Conservation (phyloP, 495 filamentous ascomycete genomes). For the Penicillium roqueforti region DNA sequence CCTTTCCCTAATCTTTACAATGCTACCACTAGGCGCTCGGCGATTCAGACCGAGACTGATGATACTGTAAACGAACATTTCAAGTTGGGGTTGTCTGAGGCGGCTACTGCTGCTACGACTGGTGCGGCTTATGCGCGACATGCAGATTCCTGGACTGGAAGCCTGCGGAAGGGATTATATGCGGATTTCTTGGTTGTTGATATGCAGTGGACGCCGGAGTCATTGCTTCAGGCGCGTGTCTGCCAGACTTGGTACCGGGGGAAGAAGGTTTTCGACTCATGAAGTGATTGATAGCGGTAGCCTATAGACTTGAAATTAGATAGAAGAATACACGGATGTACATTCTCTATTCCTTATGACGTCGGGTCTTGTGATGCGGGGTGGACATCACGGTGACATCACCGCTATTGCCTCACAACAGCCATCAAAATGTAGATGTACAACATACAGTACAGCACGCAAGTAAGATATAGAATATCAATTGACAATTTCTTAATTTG, state of each 20-base stretch:
- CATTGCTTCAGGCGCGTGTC: slow-evolving; percentile 48
- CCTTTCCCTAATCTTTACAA: slow-evolving; percentile 55
- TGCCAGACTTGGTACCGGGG: slow-evolving; percentile 56
- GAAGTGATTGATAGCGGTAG: background rate
- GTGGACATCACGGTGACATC: slow-evolving; percentile 22
- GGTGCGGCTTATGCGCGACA: slow-evolving; percentile 58
- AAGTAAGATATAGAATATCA: background rate
- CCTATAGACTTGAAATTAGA: background rate
- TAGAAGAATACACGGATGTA: background rate
- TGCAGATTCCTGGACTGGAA: slow-evolving; percentile 52
- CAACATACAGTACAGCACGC: background rate
- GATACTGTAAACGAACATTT: slow-evolving; percentile 52
- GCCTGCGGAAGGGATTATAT: slow-evolving; percentile 42
- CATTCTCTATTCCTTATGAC: background rate
- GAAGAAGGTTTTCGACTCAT: slow-evolving; percentile 26
- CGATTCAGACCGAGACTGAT: slow-evolving; percentile 43
- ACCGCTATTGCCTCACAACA: slow-evolving; percentile 4
- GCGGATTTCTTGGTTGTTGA: slow-evolving; percentile 59
- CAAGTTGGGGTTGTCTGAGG: slow-evolving; percentile 47
- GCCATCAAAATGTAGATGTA: background rate
- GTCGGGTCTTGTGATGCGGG: too few relatives aligned
- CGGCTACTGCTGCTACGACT: slow-evolving; percentile 50
- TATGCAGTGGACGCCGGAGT: slow-evolving; percentile 52
- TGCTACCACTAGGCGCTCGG: slow-evolving; percentile 53
- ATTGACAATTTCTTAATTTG: background rate